Conservation (phyloP, 2,329 filamentous ascomycete species). For the Didymellaceae sp. region DNA sequence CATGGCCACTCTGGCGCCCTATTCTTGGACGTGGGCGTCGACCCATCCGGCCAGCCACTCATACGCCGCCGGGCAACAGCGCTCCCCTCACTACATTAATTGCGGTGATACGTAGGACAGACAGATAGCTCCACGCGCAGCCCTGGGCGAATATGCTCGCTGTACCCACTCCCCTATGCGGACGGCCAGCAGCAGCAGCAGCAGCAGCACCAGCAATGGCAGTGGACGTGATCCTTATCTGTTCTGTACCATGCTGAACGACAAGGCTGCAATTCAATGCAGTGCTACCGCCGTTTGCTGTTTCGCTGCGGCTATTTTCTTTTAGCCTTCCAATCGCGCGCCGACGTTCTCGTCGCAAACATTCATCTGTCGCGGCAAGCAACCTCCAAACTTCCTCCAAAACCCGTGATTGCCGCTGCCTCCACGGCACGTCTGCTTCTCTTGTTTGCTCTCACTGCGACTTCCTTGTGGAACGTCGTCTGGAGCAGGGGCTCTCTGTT, state of each 20-base stretch:
- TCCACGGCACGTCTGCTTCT: no score
- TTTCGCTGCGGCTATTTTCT: no score
- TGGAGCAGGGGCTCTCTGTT: no score
- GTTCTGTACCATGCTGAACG: not conserved
- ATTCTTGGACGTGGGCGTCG: constrained; percentile 9
- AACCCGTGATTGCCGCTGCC: no score
- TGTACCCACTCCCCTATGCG: not conserved
- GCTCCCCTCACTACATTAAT: not conserved
- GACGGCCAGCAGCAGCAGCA: not conserved
- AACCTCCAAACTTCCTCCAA: no score
- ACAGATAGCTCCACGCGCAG: not conserved
- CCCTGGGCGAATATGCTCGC: not conserved
- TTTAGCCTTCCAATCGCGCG: no score
- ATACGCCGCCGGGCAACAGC: not conserved
- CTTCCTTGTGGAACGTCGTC: no score
- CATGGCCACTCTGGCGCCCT: constrained; percentile 4
- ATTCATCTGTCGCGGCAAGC: no score
- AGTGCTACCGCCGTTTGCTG: not conserved
- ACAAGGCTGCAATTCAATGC: not conserved
- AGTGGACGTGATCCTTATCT: no score
- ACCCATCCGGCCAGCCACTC: constrained; percentile 9
- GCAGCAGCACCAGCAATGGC: no score
- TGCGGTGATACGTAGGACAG: constrained; percentile 8
- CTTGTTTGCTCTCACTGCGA: no score
- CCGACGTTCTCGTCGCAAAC: no score